Conservation (phyloP, 2,329 filamentous ascomycete species). For the Claviceps citrina region DNA sequence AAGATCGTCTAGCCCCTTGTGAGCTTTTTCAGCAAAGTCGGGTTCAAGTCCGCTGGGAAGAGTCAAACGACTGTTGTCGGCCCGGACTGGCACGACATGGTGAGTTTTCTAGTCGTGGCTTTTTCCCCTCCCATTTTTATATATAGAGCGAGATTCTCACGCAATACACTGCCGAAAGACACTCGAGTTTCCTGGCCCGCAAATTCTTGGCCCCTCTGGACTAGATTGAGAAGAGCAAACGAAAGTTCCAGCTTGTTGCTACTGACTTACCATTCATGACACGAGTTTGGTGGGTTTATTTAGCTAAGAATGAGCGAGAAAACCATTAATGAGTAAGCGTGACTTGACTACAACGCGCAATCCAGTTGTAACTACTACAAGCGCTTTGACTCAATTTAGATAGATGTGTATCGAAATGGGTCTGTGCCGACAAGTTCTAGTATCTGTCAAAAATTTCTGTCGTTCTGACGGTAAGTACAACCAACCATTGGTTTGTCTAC, state of each 20-base stretch:
- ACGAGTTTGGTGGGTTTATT: background rate
- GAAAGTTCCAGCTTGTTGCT: background rate
- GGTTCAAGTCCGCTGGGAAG: conserved; percentile 53
- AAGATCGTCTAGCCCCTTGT: conserved; percentile 39
- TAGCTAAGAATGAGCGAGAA: background rate
- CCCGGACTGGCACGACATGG: conserved; percentile 73
- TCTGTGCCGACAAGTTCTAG: background rate
- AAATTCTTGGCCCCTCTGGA: background rate
- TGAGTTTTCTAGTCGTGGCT: conserved; percentile 21
- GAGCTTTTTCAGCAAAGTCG: conserved; percentile 59
- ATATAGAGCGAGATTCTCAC: background rate
- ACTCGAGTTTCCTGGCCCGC: conserved; percentile 1
- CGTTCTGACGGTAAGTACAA: background rate
- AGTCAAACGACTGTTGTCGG: conserved; percentile 61
- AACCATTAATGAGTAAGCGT: background rate
- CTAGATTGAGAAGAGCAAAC: background rate
- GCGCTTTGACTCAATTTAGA: background rate
- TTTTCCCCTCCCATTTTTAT: background rate
- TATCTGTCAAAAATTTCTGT: background rate
- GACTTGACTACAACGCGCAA: background rate
- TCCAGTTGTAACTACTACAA: background rate
- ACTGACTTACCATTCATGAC: background rate
- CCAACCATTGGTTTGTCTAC: background rate
- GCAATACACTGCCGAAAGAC: background rate
- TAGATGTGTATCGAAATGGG: background rate